Base-by-base conservation (phyloP, 1,284 basidiomycete genomes). In the Clitocybe nebularis region DNA sequence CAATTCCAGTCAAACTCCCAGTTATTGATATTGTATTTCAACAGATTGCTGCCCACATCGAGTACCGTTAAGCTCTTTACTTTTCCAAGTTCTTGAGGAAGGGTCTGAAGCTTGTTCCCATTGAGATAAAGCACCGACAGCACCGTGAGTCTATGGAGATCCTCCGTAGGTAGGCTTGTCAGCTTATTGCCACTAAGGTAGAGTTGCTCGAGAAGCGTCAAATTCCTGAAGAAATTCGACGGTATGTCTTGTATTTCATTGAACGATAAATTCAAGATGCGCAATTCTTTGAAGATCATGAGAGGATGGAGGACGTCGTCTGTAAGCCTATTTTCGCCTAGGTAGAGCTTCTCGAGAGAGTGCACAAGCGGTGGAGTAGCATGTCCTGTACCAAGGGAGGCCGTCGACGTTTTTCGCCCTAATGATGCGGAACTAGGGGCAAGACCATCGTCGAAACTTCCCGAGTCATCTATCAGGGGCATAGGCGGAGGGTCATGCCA, bases 1-100 rank as follows among this genome's bases (percentile, higher is more conserved):
- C 96, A 99, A 64, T 99, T 99, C 95, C 95, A 99, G 67, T 99
- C 96, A 65, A 95, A 99, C 58, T 95, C 91, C 87, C 87, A 95
- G 59, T 99, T 99, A 56, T 93, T 89, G 53, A 98, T 94, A 61
- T 99, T 99, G 68, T 99, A 99, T 75, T 92, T 94, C 64, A 99
- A 74, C 40, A 84, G 67, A 61, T 99, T 99, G 62, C 88, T 94
- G 5, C 95, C 94, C 1, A 92, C 96, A 60, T 99, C 96, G 47
- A 99, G 73, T 20, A 89, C 81, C 48, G 77, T 80, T 53, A 99
- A 69, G 44, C 79, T 84, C 58, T 79, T 79, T 51, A 98, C 75
- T 58, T 90, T 89, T 24, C 85, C 86, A 33, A 99, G 67, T 62
- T 98, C 95, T 38, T 88, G 84, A 1, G 95, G 96, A 4, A 99